Conservation (phyloP, 148 eudicot genomes). For the Spergularia marina region DNA sequence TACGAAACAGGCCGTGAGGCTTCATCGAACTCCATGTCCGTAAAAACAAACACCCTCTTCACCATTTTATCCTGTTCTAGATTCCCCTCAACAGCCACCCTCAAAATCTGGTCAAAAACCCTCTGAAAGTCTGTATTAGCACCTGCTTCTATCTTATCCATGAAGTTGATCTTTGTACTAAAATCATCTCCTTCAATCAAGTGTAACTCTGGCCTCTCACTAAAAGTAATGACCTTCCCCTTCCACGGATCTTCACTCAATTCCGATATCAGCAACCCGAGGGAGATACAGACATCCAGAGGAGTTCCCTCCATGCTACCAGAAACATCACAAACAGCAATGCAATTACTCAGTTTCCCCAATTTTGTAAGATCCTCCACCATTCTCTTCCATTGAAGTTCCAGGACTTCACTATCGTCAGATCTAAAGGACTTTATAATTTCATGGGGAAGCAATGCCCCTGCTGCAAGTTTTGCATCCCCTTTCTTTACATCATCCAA, state of each 20-base stretch:
- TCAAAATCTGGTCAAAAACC: constrained; percentile 37
- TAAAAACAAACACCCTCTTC: constrained; percentile 27
- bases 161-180: neutral
- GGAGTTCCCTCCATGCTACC: neutral
- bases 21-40: neutral
- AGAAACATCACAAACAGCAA: constrained; percentile 25
- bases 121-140: constrained; percentile 33
- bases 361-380: constrained; percentile 26
- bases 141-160: constrained; percentile 6
- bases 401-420: constrained; percentile 25
- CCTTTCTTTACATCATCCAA: constrained; percentile 33
- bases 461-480: constrained; percentile 41
- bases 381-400: constrained; percentile 28
- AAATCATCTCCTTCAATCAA: constrained; percentile 1
- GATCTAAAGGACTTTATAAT: constrained; percentile 25
- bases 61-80: constrained; percentile 35
- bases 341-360: constrained; percentile 36
- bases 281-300: constrained; percentile 30
- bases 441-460: constrained; percentile 48
- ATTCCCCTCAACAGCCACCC: constrained; percentile 25
- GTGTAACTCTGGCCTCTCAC: neutral
- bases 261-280: constrained; percentile 22
- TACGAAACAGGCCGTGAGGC: neutral
- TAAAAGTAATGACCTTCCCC: neutral
- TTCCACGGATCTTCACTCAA: constrained; percentile 10